Conservation (phyloP, 352 stramenopile species). For the Halophytophthora polymorphica region DNA sequence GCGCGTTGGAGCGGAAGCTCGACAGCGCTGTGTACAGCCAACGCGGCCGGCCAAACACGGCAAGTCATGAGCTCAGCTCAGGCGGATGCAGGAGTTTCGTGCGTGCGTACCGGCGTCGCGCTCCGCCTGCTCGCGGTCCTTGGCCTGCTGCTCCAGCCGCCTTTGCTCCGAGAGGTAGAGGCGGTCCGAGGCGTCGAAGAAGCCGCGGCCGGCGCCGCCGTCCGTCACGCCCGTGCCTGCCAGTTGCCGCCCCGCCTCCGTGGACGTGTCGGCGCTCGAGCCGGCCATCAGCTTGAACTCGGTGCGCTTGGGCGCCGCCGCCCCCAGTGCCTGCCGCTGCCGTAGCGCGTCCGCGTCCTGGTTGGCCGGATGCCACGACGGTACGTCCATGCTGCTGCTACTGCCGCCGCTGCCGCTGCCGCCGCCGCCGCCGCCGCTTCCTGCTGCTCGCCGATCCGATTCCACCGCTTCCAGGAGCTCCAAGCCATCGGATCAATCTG, state of each 20-base stretch:
- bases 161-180: conserved; percentile 72
- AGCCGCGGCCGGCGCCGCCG: conserved; percentile 40
- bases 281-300: conserved; percentile 72
- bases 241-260: conserved; percentile 60
- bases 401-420: conserved; percentile 3
- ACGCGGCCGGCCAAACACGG: neutral
- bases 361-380: conserved; percentile 73
- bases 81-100: too few species aligned
- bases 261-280: conserved; percentile 56
- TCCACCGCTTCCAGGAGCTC: too few species aligned
- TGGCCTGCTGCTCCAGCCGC: conserved; percentile 36
- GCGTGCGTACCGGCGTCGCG: conserved; percentile 31
- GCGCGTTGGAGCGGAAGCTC: conserved; percentile 57
- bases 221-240: conserved; percentile 40
- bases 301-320: conserved; percentile 27
- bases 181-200: conserved; percentile 73
- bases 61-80: too few species aligned
- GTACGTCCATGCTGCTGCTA: conserved; percentile 52
- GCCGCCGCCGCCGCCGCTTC: neutral
- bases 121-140: conserved; percentile 29
- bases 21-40: conserved; percentile 35
- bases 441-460: too few species aligned
- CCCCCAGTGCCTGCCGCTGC: conserved; percentile 21
- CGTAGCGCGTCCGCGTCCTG: conserved; percentile 40
- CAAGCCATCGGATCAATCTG: too few species aligned